Evolutionary conservation across 169 alveolate species (phyloP).

Genomic region (Plasmodium inui): DNA sequence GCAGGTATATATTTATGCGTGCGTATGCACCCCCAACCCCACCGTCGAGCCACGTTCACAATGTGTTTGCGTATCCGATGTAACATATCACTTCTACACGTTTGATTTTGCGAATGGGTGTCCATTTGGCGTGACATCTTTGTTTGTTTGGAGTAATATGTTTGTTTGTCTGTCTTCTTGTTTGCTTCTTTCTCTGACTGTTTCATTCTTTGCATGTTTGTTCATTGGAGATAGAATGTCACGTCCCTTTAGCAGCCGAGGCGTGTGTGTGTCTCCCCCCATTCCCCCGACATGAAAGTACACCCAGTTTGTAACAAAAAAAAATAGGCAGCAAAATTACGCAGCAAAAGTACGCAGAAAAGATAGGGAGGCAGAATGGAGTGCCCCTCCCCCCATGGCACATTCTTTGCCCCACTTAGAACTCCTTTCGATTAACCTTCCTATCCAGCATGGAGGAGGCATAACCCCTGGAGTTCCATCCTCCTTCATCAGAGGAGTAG

Average conservation of each 20-base stretch:
- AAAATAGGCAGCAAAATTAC: background rate
- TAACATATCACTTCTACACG: background rate
- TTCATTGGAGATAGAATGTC: background rate
- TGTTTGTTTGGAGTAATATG: too few species aligned
- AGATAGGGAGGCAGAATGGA: background rate
- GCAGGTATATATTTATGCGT: background rate
- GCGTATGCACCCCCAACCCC: background rate
- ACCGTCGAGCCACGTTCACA: too few species aligned
- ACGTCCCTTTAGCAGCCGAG: background rate
- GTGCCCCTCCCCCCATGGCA: background rate
- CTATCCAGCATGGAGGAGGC: slow-evolving; percentile 16
- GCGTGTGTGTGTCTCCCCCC: background rate
- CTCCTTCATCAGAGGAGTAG: slow-evolving; percentile 11
- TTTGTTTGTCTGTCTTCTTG: background rate
- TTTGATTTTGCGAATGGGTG: background rate
- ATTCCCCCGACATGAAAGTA: background rate
- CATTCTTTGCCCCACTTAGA: background rate
- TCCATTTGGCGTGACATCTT: background rate
- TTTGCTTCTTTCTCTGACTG: background rate
- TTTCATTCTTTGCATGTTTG: background rate
- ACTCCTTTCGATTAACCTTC: background rate
- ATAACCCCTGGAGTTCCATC: slow-evolving; percentile 36
- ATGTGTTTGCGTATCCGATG: too few species aligned
- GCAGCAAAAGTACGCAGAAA: background rate
- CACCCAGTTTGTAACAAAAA: background rate